Percentiles rank a stretch among this genome's conserved stretches.
These are phyloP conservation scores for Dictyostelium discoideum DNA, from an alignment of 78 protist species.

Conservation along the genomic window DNA sequence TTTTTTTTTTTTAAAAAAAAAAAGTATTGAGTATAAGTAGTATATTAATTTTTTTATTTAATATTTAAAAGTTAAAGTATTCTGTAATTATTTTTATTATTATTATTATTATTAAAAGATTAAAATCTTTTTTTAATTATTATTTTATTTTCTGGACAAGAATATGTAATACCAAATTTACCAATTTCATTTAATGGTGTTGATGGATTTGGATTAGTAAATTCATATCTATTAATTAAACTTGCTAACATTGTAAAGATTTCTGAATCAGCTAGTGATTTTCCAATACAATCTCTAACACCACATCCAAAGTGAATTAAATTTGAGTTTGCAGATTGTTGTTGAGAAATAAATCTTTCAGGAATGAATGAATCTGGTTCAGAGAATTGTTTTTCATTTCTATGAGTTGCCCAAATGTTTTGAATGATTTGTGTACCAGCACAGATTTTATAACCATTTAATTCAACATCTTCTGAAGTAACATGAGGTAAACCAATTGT, in stretches of 20 bases:
- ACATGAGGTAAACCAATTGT: constrained; percentile 41
- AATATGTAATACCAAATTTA: background rate
- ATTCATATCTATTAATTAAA: background rate
- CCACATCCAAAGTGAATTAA: constrained; percentile 31
- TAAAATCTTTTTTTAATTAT: background rate
- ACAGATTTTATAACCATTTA: background rate
- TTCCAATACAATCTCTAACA: constrained; percentile 38
- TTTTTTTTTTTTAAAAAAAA: too few relatives aligned
- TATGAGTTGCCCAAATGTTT: background rate
- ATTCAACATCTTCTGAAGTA: background rate
- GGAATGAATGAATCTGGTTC: constrained; percentile 24
- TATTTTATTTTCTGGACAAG: background rate
- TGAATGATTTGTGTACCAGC: constrained; percentile 15
- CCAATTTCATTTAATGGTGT: background rate
- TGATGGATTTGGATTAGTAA: background rate
- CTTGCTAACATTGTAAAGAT: background rate
- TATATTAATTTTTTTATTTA: too few relatives aligned
- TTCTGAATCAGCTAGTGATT: background rate
- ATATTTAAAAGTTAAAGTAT: too few relatives aligned
- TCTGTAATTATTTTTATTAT: too few relatives aligned
- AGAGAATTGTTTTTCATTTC: background rate
- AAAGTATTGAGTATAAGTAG: too few relatives aligned
- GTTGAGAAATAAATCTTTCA: constrained; percentile 17
- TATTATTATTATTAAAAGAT: background rate
- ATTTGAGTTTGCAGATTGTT: background rate